Conservation (phyloP, 2,329 filamentous ascomycete genomes). For the Sarocladium kiliense region DNA sequence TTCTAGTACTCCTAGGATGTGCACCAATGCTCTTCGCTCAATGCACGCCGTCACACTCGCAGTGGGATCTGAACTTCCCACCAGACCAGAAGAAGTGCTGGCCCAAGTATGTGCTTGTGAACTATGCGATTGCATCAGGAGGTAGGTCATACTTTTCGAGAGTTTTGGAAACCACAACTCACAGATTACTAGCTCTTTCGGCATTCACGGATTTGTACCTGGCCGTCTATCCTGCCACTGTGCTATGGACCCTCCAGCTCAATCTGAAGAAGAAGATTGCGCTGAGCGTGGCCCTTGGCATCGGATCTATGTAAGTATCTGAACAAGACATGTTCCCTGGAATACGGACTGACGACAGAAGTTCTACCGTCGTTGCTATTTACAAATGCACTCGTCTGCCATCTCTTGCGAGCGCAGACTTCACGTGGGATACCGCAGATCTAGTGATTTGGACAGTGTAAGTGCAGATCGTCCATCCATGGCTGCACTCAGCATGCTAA, state of each 20-base stretch:
- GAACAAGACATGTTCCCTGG: not conserved
- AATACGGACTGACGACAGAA: constrained; percentile 3
- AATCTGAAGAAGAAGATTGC: constrained; percentile 19
- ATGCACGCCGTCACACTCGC: constrained; percentile 18
- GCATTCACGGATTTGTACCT: constrained; percentile 21
- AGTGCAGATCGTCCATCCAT: constrained; percentile 6
- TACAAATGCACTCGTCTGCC: constrained; percentile 31
- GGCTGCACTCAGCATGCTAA: not conserved
- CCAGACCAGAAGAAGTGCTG: constrained; percentile 14
- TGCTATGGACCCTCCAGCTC: constrained; percentile 18
- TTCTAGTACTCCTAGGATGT: constrained; percentile 15
- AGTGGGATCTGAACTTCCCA: constrained; percentile 18
- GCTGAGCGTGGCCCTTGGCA: constrained; percentile 19
- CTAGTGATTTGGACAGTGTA: constrained; percentile 41
- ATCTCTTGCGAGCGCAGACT: constrained; percentile 19
- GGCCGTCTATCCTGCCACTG: constrained; percentile 18
- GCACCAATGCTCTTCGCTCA: constrained; percentile 18
- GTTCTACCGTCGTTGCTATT: constrained; percentile 21
- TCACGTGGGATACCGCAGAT: constrained; percentile 31
- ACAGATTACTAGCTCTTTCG: constrained; percentile 17
- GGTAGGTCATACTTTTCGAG: too few relatives aligned
- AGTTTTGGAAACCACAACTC: too few relatives aligned
- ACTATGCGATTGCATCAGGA: constrained; percentile 15
- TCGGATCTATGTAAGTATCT: constrained; percentile 20
- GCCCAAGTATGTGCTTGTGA: constrained; percentile 13